phyloP scores from a whole-genome alignment of 441 rosid genomes.

The Brassica balearica region DNA sequence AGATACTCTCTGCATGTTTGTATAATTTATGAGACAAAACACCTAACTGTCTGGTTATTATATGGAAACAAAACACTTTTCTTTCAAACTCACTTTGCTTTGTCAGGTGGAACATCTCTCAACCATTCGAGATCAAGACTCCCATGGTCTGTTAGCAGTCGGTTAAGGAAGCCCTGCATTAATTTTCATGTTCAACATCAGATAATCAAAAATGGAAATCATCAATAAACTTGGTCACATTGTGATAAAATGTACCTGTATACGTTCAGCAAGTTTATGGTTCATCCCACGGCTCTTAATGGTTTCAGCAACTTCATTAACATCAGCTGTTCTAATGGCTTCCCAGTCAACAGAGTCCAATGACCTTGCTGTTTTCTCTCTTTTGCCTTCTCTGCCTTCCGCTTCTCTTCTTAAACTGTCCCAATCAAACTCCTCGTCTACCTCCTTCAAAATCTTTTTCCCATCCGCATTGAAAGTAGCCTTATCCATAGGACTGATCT shows the following conservation, averaged over 20 bases:
- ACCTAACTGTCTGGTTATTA: no score
- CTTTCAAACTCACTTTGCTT: slow-evolving; percentile 35
- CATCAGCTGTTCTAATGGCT: slow-evolving; percentile 61
- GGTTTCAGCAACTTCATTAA: slow-evolving; percentile 58
- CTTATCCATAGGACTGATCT: slow-evolving; percentile 15
- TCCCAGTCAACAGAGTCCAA: slow-evolving; percentile 75
- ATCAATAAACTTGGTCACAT: slow-evolving; percentile 6
- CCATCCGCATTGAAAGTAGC: slow-evolving; percentile 52
- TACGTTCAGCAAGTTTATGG: slow-evolving; percentile 72
- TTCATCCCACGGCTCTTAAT: slow-evolving; percentile 79
- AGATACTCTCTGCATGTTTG: slow-evolving; percentile 60
- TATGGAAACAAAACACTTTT: no score
- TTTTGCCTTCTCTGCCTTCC: slow-evolving; percentile 48
- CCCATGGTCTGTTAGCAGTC: slow-evolving; percentile 63
- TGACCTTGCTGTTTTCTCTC: slow-evolving; percentile 55
- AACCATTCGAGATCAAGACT: slow-evolving; percentile 78
- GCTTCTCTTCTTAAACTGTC: slow-evolving; percentile 66
- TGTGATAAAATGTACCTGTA: slow-evolving; percentile 49
- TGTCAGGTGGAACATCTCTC: slow-evolving; percentile 78
- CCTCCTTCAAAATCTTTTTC: slow-evolving; percentile 52
- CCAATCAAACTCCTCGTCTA: slow-evolving; percentile 59
- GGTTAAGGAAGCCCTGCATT: slow-evolving; percentile 70
- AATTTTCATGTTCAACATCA: slow-evolving; percentile 33
- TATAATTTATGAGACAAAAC: slow-evolving; percentile 10
- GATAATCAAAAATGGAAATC: no score